Base-by-base conservation (phyloP, 2,329 filamentous ascomycete genomes). In the Exophiala phaeomuriformis region DNA sequence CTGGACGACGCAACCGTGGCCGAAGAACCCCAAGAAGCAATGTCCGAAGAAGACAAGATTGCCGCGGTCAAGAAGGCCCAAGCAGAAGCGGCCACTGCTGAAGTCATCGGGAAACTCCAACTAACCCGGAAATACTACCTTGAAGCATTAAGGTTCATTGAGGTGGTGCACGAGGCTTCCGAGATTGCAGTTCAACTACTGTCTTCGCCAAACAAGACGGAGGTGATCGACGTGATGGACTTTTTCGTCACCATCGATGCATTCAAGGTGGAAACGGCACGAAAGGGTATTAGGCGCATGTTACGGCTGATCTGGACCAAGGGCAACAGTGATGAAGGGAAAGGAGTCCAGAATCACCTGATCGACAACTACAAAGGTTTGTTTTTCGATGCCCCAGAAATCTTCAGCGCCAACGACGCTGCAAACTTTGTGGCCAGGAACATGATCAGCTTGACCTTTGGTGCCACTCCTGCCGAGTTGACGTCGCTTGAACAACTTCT, bases 371-470 rank as follows among this genome's bases (percentile, higher is more conserved):
- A 98, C 75, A 93, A 87, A 67, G 84, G 88, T 19, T 80, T 98
- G 0, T 98, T 97, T 72, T 98, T 98, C 64, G 89, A 95, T 66
- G 90, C 94, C 0, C 93, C 93, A 0, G 88, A 90, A 56, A 84
- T 84, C 3, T 96, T 95, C 72, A 88, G 80, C 54, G 75, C 83
- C 31, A 96, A 96, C 62, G 90, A 96, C 66, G 84, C 90, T 2
- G 90, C 93, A 45, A 96, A 94, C 68, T 98, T 94, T 67, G 86
- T 98, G 65, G 91, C 91, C 29, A 83, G 90, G 58, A 98, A 97
- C 71, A 98, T 98, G 91, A 97, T 97, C 70, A 96, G 90, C 76
- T 74, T 98, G 65, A 98, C 93, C 0, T 97, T 95, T 69, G 91
- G 90, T 30, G 90, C 91, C 1, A 95, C 91, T 0, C 89, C 91